Evolutionary conservation across 495 filamentous ascomycete species (phyloP).

Genomic region (Podospora australis): DNA sequence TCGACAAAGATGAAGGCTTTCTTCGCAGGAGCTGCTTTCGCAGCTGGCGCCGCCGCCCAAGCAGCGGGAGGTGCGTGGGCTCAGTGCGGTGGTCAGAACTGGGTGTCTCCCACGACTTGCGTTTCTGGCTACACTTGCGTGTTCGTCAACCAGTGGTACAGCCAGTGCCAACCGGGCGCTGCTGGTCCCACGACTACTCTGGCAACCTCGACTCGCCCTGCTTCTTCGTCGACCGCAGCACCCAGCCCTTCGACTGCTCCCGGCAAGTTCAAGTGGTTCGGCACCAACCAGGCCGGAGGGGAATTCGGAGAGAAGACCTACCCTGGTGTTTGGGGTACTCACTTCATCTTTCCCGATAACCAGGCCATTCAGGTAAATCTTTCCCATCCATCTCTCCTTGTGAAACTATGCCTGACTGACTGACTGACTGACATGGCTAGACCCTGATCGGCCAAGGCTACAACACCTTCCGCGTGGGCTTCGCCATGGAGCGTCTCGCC

Average conservation of each 20-base stretch:
- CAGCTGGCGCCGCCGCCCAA: constrained; percentile 20
- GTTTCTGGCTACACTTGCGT: constrained; percentile 34
- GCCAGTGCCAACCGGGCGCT: constrained; percentile 30
- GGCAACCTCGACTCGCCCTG: constrained; percentile 10
- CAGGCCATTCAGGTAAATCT: constrained; percentile 37
- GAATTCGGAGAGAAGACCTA: constrained; percentile 46
- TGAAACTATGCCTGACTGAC: background rate
- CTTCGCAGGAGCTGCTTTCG: constrained; percentile 20
- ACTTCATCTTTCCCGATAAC: constrained; percentile 54
- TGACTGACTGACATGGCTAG: constrained; percentile 18
- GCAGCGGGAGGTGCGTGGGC: constrained; percentile 24
- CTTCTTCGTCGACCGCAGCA: constrained; percentile 11
- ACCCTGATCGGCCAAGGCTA: constrained; percentile 56
- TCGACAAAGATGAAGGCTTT: constrained; percentile 23
- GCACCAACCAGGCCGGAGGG: constrained; percentile 46
- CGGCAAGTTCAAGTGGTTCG: constrained; percentile 36
- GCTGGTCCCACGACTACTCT: constrained; percentile 11
- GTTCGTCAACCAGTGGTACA: constrained; percentile 39
- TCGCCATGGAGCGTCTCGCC: constrained; percentile 62
- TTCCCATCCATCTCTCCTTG: background rate
- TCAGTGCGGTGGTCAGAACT: constrained; percentile 43
- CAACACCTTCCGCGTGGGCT: constrained; percentile 65
- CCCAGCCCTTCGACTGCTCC: constrained; percentile 9
- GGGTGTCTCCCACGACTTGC: constrained; percentile 36
- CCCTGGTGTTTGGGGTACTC: constrained; percentile 50